Base-by-base conservation (phyloP, 768 basidiomycete genomes). In the Lyophyllum decastes region DNA sequence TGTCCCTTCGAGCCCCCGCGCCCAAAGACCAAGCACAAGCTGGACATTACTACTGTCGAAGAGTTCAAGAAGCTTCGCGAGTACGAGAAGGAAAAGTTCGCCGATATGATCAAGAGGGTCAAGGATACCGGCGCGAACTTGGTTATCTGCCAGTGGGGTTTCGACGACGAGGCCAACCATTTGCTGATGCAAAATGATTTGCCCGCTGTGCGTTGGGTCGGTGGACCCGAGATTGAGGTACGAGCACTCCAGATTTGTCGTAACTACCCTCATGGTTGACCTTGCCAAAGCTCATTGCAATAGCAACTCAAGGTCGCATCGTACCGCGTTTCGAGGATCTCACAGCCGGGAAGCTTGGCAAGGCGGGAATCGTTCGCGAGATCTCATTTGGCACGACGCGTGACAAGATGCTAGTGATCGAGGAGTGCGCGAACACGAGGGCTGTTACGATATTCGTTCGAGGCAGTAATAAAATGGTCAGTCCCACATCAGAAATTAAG, bases 131-230 rank as follows among this genome's bases (percentile, higher is more conserved):
- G 97, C 35, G 96, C 97, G 14, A 99, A 99, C 74, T 76, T 99
- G 58, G 97, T 99, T 63, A 98, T 99, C 66, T 99, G 97, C 74
- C 97, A 99, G 70, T 99, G 97, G 97, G 97, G 97, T 59, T 99
- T 99, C 69, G 97, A 99, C 70, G 97, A 99, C 68, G 97, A 99
- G 76, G 97, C 97, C 44, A 99, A 99, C 70, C 97, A 98, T 71
- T 64, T 98, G 66, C 74, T 99, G 62, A 94, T 98, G 93, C 95
- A 97, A 78, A 98, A 98, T 66, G 93, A 95, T 14, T 80, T 99
- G 34, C 97, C 97, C 43, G 92, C 97, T 26, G 96, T 98, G 27
- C 84, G 97, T 70, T 98, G 97, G 97, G 97, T 99, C 55, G 97
- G 97, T 59, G 97, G 97, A 22, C 97, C 97, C 3, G 97, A 99